Base-by-base conservation (phyloP, 108 stramenopile species). In the Cyclotella cryptica region DNA sequence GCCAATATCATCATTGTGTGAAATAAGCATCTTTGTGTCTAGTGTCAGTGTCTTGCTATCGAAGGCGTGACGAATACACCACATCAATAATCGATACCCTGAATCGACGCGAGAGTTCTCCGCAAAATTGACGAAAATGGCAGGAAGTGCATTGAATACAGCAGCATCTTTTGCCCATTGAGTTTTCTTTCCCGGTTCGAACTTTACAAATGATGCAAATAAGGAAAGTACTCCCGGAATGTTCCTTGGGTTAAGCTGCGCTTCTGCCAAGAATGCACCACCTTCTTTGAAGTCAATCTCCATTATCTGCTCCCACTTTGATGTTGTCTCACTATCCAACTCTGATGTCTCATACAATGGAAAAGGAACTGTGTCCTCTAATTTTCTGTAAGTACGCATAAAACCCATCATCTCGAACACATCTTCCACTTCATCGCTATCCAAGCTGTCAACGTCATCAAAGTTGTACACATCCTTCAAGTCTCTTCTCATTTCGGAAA, bases 121-220 rank as follows among this genome's bases (percentile, higher is more conserved):
- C 24, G 72, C 72, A 63, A 74, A 63, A 2, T 74, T 26, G 42
- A 74, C 30, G 13, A 63, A 45, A 13, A 74, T 29, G 4, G 61
- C 35, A 28, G 72, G 60, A 3, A 74, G 26, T 29, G 72, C 52
- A 3, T 70, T 22, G 28, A 54, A 70, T 24, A 55, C 30, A 14
- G 55, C 69, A 28, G 51, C 51, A 70, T 70, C 69, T 27, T 54
- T 70, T 11, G 35, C 21, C 69, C 69, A 70, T 5, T 70, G 52
- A 11, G 53, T 70, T 22, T 12, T 40, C 18, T 53, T 70, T 28
- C 14, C 35, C 6, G 51, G 35, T 8, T 70, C 69, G 54, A 70
- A 57, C 13, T 15, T 39, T 3, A 70, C 52, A n/a, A 70, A 22
- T 19, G 51, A 29, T 18, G 69, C 35, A 40, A 70, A 70, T 1